phyloP scores from a whole-genome alignment of 2,329 filamentous ascomycete species.

The Cercospora zeae-maydis region DNA sequence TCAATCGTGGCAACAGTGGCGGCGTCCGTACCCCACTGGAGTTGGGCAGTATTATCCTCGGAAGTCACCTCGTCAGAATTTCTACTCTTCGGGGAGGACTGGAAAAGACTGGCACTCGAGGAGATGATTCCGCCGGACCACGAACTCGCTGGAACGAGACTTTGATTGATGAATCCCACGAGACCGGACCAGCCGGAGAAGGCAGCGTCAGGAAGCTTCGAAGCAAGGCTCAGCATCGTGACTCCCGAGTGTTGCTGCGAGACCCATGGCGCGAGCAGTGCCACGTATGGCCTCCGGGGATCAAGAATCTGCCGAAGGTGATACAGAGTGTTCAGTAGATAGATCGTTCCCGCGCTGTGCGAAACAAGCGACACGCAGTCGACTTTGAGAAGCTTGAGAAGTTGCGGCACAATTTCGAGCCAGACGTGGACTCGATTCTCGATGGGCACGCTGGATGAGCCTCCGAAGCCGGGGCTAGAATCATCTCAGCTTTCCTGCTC shows the following conservation, averaged over 20 bases:
- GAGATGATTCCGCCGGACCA: conserved; percentile 34
- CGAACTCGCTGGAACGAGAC: conserved; percentile 29
- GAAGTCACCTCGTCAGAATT: background rate
- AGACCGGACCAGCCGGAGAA: conserved; percentile 36
- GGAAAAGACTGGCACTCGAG: conserved; percentile 23
- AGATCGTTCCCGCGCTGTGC: conserved; percentile 45
- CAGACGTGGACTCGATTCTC: conserved; percentile 39
- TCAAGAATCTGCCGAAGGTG: conserved; percentile 37
- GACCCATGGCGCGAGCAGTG: conserved; percentile 43
- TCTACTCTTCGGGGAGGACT: conserved; percentile 8
- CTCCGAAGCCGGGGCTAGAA: conserved; percentile 46
- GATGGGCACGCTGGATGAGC: conserved; percentile 41
- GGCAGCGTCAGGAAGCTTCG: conserved; percentile 30
- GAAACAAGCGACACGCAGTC: conserved; percentile 40
- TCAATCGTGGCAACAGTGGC: conserved; percentile 26
- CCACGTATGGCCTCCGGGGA: conserved; percentile 32
- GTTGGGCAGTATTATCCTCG: conserved; percentile 18
- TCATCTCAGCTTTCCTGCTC: background rate
- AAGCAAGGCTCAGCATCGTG: conserved; percentile 26
- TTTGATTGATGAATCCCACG: conserved; percentile 34
- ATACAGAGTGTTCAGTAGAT: conserved; percentile 43
- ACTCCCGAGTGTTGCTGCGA: conserved; percentile 39
- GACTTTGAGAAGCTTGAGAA: conserved; percentile 40
- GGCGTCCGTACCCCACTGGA: conserved; percentile 29
- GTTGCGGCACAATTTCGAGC: conserved; percentile 42